Evolutionary conservation across 1,284 basidiomycete genomes (phyloP).

Genomic region (Pascua sp.): DNA sequence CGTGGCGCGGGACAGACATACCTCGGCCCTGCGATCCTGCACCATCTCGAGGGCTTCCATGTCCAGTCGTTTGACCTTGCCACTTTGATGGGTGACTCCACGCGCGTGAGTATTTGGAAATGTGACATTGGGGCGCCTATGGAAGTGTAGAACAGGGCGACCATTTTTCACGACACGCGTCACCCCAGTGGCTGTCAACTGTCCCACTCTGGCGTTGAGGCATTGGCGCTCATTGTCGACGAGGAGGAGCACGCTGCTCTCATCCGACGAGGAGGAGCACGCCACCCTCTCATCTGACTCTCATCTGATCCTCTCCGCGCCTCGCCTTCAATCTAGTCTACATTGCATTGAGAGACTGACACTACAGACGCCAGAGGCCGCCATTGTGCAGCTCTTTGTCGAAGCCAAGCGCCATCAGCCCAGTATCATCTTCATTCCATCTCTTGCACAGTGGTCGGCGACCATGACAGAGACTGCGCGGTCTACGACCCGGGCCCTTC

Average conservation of each 20-base stretch:
- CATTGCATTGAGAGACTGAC: background rate
- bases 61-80: slow-evolving; percentile 91
- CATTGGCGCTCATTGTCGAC: too few relatives aligned
- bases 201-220: too few relatives aligned
- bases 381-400: slow-evolving; percentile 92
- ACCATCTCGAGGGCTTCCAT: slow-evolving; percentile 93
- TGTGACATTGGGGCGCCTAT: background rate
- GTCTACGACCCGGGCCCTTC: slow-evolving; percentile 80
- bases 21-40: slow-evolving; percentile 83
- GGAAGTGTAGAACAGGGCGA: too few relatives aligned
- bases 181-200: too few relatives aligned
- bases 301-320: too few relatives aligned
- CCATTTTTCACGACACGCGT: too few relatives aligned
- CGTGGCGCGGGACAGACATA: slow-evolving; percentile 87
- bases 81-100: slow-evolving; percentile 82
- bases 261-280: too few relatives aligned
- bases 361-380: slow-evolving; percentile 77
- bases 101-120: slow-evolving; percentile 58
- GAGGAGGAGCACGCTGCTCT: too few relatives aligned
- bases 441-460: slow-evolving; percentile 78
- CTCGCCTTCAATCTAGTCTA: too few relatives aligned
- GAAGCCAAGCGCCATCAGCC: slow-evolving; percentile 98
- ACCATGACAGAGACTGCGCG: slow-evolving; percentile 80
- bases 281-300: too few relatives aligned
- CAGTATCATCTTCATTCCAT: slow-evolving; percentile 91